These are phyloP conservation scores for Starmerella ratchasimensis DNA, from an alignment of 805 yeast species.

Conservation along the genomic window DNA sequence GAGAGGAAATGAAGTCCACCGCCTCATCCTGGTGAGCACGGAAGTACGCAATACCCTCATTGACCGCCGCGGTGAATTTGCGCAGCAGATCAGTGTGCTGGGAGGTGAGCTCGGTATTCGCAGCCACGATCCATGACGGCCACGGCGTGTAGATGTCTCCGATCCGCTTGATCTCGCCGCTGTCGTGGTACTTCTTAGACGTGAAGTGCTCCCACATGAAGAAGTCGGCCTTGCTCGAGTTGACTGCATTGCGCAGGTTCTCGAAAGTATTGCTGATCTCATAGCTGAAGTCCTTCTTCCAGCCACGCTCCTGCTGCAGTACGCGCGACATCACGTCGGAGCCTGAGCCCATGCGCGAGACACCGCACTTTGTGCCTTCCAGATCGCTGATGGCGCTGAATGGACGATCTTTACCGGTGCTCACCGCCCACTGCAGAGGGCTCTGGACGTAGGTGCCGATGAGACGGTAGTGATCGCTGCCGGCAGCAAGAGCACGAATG, in stretches of 20 bases:
- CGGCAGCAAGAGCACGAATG: slow-evolving; percentile 67
- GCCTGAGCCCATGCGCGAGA: slow-evolving; percentile 80
- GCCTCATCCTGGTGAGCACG: slow-evolving; percentile 48
- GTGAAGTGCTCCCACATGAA: slow-evolving; percentile 97
- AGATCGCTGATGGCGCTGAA: slow-evolving; percentile 39
- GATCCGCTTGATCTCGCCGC: slow-evolving; percentile 60
- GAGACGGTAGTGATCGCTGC: slow-evolving; percentile 47
- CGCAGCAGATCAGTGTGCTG: slow-evolving; percentile 21
- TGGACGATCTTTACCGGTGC: slow-evolving; percentile 59
- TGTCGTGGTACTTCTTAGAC: slow-evolving; percentile 70
- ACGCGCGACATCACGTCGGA: slow-evolving; percentile 86
- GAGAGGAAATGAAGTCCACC: slow-evolving; percentile 44
- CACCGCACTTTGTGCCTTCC: slow-evolving; percentile 54
- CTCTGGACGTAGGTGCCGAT: slow-evolving; percentile 75
- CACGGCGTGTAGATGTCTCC: slow-evolving; percentile 91
- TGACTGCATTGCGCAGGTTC: slow-evolving; percentile 70
- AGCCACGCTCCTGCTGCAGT: slow-evolving; percentile 47
- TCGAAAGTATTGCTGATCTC: slow-evolving; percentile 53
- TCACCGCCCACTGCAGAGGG: slow-evolving; percentile 82
- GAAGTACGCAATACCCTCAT: slow-evolving; percentile 59
- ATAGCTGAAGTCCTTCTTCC: slow-evolving; percentile 34
- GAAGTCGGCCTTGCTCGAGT: slow-evolving; percentile 50
- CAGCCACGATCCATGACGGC: slow-evolving; percentile 85
- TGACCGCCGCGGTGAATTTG: slow-evolving; percentile 40
- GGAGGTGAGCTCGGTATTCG: slow-evolving; percentile 29